These are phyloP conservation scores for Mycena rosella DNA, from an alignment of 768 basidiomycete species.

Conservation along the genomic window DNA sequence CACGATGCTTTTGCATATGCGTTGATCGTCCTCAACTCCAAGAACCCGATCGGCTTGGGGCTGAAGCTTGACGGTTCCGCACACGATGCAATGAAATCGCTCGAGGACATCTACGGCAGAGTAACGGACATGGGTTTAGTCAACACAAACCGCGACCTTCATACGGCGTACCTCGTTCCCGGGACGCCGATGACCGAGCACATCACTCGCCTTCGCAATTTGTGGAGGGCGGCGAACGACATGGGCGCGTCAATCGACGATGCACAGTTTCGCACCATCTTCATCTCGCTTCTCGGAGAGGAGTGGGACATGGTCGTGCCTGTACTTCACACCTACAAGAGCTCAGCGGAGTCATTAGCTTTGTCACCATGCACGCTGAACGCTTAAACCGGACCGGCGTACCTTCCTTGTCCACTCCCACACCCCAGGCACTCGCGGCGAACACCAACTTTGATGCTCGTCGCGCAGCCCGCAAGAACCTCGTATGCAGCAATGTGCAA, in stretches of 20 bases:
- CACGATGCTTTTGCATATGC: slow-evolving; percentile 35
- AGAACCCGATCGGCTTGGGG: slow-evolving; percentile 41
- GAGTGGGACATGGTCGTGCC: slow-evolving; percentile 32
- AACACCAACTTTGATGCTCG: no score
- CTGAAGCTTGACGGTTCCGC: slow-evolving; percentile 39
- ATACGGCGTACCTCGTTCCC: slow-evolving; percentile 27
- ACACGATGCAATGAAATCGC: slow-evolving; percentile 39
- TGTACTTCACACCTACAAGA: slow-evolving; percentile 13
- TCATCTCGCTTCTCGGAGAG: no score
- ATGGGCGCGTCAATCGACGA: slow-evolving; percentile 29
- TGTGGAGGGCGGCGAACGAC: slow-evolving; percentile 33
- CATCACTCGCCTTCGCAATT: slow-evolving; percentile 31
- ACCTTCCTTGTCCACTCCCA: neutral
- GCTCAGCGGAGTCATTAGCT: slow-evolving; percentile 26
- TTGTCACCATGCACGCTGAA: slow-evolving; percentile 20
- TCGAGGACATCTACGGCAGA: slow-evolving; percentile 27
- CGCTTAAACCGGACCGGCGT: neutral
- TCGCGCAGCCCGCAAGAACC: slow-evolving; percentile 15
- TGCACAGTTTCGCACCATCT: neutral
- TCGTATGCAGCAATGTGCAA: slow-evolving; percentile 10
- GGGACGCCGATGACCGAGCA: slow-evolving; percentile 35
- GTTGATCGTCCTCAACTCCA: slow-evolving; percentile 14
- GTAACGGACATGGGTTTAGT: slow-evolving; percentile 32
- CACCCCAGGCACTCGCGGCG: neutral
- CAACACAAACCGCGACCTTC: slow-evolving; percentile 14